Evolutionary conservation across 305 asterid species (phyloP).

Genomic region (Withania somnifera): DNA sequence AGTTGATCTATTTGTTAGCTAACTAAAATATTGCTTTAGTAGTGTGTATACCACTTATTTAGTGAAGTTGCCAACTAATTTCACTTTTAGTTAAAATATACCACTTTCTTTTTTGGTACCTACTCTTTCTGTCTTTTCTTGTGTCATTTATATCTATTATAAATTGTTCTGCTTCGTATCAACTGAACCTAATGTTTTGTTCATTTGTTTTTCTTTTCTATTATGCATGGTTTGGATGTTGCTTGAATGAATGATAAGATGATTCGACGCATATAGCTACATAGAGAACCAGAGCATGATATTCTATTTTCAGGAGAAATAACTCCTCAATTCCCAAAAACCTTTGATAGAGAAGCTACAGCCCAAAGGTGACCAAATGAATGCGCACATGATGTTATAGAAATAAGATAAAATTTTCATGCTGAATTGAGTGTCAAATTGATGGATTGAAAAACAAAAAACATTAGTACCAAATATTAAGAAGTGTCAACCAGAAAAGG

Average conservation of each 20-base stretch:
- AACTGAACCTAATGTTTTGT: background rate
- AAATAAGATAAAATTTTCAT: background rate
- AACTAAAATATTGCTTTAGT: background rate
- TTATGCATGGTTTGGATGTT: background rate
- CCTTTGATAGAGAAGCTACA: background rate
- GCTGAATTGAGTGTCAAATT: background rate
- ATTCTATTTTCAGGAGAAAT: background rate
- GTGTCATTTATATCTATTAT: background rate
- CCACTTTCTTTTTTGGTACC: background rate
- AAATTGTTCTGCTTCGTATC: background rate
- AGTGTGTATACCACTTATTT: background rate
- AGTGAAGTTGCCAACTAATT: background rate
- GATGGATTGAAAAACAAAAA: background rate
- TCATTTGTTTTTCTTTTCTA: background rate
- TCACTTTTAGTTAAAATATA: background rate
- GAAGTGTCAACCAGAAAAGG: background rate
- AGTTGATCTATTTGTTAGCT: background rate
- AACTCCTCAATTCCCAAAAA: background rate
- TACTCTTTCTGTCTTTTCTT: background rate
- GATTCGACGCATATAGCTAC: background rate
- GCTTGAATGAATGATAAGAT: background rate
- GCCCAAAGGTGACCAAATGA: background rate
- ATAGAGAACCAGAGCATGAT: background rate
- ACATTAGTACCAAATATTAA: background rate
- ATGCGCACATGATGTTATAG: background rate